Evolutionary conservation across 192 early-diverging fungal genomes (phyloP), one percentile per base, ranked within the genome.

Genomic region (Umbelopsis vinacea): DNA sequence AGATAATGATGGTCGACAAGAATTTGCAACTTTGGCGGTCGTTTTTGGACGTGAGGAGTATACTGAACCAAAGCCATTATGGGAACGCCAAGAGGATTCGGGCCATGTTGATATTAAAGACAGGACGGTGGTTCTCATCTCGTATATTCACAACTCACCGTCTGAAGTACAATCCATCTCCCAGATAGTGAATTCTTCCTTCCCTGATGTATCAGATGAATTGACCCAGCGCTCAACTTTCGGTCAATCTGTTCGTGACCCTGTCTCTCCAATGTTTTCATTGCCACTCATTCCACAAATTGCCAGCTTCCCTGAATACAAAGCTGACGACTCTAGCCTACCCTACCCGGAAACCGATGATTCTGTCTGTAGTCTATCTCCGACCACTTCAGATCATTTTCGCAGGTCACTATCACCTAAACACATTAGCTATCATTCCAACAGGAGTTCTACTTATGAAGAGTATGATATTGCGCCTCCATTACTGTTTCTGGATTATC

Each of bases 31-130:
- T 29, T 46, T 78, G n/a, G 77, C 77, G 2, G 73, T 73, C 2
- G 77, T 78, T 19, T 78, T 78, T 71, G 77, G 77, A 23, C 69
- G 74, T 29, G 68, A 48, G 43, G 77, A 78, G 70, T 78, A 78
- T 45, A 69, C 68, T 6, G 69, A 78, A 26, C 68, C 69, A 21
- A 74, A 74, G 17, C 50, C 74, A 14, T 54, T 78, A 11, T 78
- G 77, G 77, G 72, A 78, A 52, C 52, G 67, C 0, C 71, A 73
- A 8, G 37, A 29, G 0, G 24, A 29, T 10, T 26, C 53, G 21
- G 48, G 52, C 6, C 47, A 38, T 43, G 26, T 52, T 70, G 35
- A 66, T n/a, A 63, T 63, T 15, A 63, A 63, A 37, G 57, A 11
- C 19, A 63, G 57, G 33, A 63, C 24, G 19, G 33, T 63, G 24